A percentile compares a stretch with the other conserved stretches of the same genome.
Conservation (phyloP, 2,329 filamentous ascomycete genomes). For the Pseudogymnoascus sp. region DNA sequence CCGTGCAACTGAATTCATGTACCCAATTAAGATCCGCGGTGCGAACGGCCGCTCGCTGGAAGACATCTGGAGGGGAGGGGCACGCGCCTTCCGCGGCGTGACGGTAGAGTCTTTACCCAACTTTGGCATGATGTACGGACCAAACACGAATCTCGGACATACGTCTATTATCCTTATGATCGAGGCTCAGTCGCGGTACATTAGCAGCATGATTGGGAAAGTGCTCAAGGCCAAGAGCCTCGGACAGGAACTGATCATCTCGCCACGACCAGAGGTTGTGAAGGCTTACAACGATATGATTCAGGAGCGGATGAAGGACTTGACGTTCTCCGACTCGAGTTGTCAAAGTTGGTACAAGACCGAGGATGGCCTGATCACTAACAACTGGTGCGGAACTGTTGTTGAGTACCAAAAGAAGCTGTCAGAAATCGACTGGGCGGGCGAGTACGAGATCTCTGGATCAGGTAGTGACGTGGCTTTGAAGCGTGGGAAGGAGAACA, state of each 20-base stretch:
- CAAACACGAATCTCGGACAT: constrained; percentile 41
- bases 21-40: constrained; percentile 45
- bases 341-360: constrained; percentile 51
- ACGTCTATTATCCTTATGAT: constrained; percentile 55
- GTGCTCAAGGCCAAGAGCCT: constrained; percentile 37
- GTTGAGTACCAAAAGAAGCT: constrained; percentile 45
- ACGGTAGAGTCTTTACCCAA: constrained; percentile 44
- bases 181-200: constrained; percentile 47
- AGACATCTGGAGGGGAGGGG: constrained; percentile 46
- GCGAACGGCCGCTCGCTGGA: constrained; percentile 33
- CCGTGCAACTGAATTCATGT: constrained; percentile 48
- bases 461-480: constrained; percentile 21
- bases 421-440: constrained; percentile 33
- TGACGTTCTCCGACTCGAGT: constrained; percentile 43
- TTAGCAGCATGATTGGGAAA: constrained; percentile 40
- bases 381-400: constrained; percentile 47
- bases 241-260: constrained; percentile 35
- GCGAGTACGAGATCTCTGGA: constrained; percentile 36
- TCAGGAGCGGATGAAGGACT: constrained; percentile 36
- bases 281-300: constrained; percentile 38
- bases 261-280: constrained; percentile 34
- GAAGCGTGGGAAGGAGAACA: constrained; percentile 23
- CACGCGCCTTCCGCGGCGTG: constrained; percentile 42
- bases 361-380: constrained; percentile 43
- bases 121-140: constrained; percentile 50